phyloP scores from a whole-genome alignment of 2,329 filamentous ascomycete species.

The Paraconiothyrium sp. region DNA sequence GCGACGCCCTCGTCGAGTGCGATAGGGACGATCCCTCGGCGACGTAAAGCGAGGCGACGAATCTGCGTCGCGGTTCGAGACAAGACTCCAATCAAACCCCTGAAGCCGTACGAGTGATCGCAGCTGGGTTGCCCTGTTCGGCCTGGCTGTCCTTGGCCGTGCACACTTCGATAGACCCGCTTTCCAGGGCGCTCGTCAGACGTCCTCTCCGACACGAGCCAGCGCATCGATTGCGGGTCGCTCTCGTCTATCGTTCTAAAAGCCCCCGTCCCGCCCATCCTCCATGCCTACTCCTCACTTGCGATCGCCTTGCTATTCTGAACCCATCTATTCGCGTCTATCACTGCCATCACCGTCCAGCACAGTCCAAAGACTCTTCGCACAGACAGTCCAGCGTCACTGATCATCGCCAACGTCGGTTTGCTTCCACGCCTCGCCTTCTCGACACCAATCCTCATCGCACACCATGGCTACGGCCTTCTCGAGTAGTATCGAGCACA shows the following conservation, averaged over 20 bases:
- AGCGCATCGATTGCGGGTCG: conserved; percentile 38
- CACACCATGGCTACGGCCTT: conserved; percentile 39
- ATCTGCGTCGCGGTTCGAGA: conserved; percentile 24
- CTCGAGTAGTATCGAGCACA: conserved; percentile 42
- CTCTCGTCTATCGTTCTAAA: conserved; percentile 31
- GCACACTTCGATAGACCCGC: conserved; percentile 29
- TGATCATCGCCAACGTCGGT: conserved; percentile 35
- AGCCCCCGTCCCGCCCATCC: conserved; percentile 34
- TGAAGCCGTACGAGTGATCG: conserved; percentile 26
- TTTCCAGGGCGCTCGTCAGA: conserved; percentile 35
- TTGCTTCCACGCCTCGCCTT: conserved; percentile 25
- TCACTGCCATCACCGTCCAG: conserved; percentile 14
- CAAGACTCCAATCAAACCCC: conserved; percentile 5
- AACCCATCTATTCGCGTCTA: conserved; percentile 23
- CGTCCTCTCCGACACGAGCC: conserved; percentile 43
- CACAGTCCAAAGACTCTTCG: conserved; percentile 27
- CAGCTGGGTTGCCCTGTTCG: conserved; percentile 42
- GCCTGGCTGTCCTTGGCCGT: conserved; percentile 24
- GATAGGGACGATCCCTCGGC: conserved; percentile 11
- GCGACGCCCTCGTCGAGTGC: neutral
- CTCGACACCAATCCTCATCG: conserved; percentile 7
- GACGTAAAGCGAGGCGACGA: conserved; percentile 40
- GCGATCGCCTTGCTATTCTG: conserved; percentile 39
- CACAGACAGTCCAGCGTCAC: conserved; percentile 26
- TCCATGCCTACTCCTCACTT: conserved; percentile 34